Evolutionary conservation across 1,284 basidiomycete species (phyloP).

Genomic region (Ustilago vetiveriae): DNA sequence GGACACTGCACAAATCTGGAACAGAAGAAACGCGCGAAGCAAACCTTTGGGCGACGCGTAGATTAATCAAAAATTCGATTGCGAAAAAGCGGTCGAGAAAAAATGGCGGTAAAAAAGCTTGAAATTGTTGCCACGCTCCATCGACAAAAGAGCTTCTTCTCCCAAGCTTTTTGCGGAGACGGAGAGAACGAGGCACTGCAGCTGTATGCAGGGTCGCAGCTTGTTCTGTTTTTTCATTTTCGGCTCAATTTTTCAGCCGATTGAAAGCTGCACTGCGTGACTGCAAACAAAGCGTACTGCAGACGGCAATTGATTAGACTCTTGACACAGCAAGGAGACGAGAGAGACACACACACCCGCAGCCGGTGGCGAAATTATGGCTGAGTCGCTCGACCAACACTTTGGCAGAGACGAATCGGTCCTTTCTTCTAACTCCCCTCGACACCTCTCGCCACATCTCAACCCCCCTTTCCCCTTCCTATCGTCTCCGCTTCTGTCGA

Average conservation of each 20-base stretch:
- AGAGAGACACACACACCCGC: too few relatives aligned
- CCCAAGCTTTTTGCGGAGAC: background rate
- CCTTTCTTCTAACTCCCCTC: background rate
- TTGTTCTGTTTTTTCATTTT: too few relatives aligned
- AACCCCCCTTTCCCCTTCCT: background rate
- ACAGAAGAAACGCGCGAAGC: slow-evolving; percentile 4
- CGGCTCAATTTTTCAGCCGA: slow-evolving; percentile 2
- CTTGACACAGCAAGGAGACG: too few relatives aligned
- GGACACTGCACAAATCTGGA: too few relatives aligned
- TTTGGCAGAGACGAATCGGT: too few relatives aligned
- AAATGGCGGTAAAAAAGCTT: too few relatives aligned
- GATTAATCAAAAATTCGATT: slow-evolving; percentile 8
- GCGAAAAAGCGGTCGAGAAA: background rate
- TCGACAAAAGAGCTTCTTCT: too few relatives aligned
- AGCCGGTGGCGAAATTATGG: slow-evolving; percentile 21
- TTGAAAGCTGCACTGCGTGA: slow-evolving; percentile 4
- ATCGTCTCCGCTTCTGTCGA: background rate
- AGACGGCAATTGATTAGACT: background rate
- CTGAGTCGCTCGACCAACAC: slow-evolving; percentile 16
- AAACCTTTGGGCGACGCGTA: slow-evolving; percentile 10
- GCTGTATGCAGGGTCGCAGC: too few relatives aligned
- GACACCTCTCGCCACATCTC: too few relatives aligned
- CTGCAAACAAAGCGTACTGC: slow-evolving; percentile 1
- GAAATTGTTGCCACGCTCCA: too few relatives aligned
- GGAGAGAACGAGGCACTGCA: background rate